Conservation (phyloP, 2,329 filamentous ascomycete species). For the Nemania sp. region DNA sequence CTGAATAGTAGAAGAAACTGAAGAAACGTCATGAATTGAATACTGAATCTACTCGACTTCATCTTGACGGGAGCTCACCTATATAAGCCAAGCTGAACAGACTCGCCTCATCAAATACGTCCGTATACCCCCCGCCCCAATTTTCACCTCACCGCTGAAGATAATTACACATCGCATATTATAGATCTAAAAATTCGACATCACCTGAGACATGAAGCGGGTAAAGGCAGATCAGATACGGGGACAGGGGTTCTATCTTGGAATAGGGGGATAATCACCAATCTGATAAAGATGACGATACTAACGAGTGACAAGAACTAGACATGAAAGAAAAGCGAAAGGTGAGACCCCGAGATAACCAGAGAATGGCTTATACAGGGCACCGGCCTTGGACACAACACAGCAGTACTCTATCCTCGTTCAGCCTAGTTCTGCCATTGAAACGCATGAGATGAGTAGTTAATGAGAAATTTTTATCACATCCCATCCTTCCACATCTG, state of each 20-base stretch:
- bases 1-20: background rate
- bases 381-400: too few species aligned
- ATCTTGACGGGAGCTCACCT: background rate
- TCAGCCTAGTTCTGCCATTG: too few species aligned
- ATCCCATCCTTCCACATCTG: background rate
- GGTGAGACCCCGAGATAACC: too few species aligned
- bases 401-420: too few species aligned
- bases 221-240: background rate
- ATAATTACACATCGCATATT: background rate
- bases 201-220: background rate
- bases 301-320: constrained; percentile 10
- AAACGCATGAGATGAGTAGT: background rate
- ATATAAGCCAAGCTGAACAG: background rate
- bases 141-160: background rate
- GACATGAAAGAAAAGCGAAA: background rate
- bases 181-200: background rate
- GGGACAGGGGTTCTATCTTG: background rate
- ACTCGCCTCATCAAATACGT: background rate
- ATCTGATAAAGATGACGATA: background rate
- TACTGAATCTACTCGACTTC: background rate
- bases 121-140: background rate
- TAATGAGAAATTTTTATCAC: background rate
- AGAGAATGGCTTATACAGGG: too few species aligned
- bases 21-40: background rate
- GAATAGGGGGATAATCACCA: background rate